Base-by-base conservation (phyloP, 2,329 filamentous ascomycete species). In the Didymella exigua region DNA sequence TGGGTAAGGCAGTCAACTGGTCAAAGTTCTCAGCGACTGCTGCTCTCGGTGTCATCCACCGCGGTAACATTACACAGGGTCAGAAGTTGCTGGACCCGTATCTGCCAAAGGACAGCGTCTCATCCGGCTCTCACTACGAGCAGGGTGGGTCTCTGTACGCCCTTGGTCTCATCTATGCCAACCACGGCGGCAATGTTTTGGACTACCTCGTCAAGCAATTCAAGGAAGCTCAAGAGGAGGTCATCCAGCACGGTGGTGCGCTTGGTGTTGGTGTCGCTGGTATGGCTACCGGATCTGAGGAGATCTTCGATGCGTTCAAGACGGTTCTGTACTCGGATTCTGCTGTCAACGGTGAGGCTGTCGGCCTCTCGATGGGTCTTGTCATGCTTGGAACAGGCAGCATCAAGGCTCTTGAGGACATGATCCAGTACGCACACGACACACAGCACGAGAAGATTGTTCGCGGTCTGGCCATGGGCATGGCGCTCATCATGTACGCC, bases 391-490 rank as follows among this genome's bases (percentile, higher is more conserved):
- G 95, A 50, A 97, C 93, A n/a, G 95, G 93, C 58, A 96, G 97
- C 73, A 88, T 92, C 72, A 92, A 90, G 74, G 93, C 92, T 8
- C 79, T 99, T 7, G 91, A 97, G 72, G 91, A 96, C 66, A 97
- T 99, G 93, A 95, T 97, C 54, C 89, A 92, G 41, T 99, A 99
- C 71, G 92, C 95, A 4, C 95, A 97, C 70, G 95, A 99, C 65
- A 99, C 95, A 1, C 93, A 96, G 59, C 95, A 99, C 78, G 95
- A 99, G 81, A 99, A 99, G 84, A 98, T 96, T 70, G 92, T 99
- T 21, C 91, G 95, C 44, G 95, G 95, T 72, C 86, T 97, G 56
- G 93, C 95, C 27, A 85, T 99, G 63, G 95, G 95, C 55, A 98
- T 99, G 91, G 92, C 95, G 10, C 82, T 99, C 56, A 96, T 99